Evolutionary conservation across 2,329 filamentous ascomycete species (phyloP).

Genomic region (Penicillium vulpinum): DNA sequence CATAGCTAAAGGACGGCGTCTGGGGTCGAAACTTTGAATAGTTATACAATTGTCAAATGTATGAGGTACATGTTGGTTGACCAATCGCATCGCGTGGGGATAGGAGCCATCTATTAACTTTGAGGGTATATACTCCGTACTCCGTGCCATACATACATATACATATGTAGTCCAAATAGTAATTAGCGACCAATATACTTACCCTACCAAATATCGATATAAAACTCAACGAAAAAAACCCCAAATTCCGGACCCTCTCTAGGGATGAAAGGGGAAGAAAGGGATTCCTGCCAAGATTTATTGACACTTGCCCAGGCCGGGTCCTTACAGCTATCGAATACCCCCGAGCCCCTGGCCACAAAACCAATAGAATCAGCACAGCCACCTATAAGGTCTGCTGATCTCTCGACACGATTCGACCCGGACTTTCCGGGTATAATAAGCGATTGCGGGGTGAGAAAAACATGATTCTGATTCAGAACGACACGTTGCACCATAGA

Average conservation of each 20-base stretch:
- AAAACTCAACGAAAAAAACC: background rate
- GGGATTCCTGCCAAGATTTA: slow-evolving; percentile 2
- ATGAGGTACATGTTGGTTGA: background rate
- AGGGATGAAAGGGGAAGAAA: background rate
- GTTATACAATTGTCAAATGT: background rate
- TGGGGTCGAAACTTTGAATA: slow-evolving; percentile 29
- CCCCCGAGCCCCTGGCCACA: background rate
- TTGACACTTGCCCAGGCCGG: background rate
- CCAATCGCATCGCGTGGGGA: background rate
- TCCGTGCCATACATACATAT: too few species aligned
- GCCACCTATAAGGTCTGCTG: slow-evolving; percentile 4
- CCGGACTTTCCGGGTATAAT: background rate
- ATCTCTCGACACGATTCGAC: slow-evolving; percentile 1
- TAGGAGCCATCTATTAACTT: background rate
- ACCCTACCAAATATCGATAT: background rate
- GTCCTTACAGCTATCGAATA: slow-evolving; percentile 6
- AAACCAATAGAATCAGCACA: background rate
- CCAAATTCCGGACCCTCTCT: background rate
- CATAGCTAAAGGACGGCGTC: slow-evolving; percentile 32
- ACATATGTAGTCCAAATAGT: background rate
- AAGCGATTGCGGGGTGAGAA: slow-evolving; percentile 6
- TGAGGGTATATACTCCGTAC: too few species aligned
- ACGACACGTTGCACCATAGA: slow-evolving; percentile 7
- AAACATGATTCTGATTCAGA: background rate
- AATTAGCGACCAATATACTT: background rate